A percentile compares a stretch with the other conserved stretches of the same genome.
phyloP scores from a whole-genome alignment of 257 asterid species.

The Nicotiana benthamiana region DNA sequence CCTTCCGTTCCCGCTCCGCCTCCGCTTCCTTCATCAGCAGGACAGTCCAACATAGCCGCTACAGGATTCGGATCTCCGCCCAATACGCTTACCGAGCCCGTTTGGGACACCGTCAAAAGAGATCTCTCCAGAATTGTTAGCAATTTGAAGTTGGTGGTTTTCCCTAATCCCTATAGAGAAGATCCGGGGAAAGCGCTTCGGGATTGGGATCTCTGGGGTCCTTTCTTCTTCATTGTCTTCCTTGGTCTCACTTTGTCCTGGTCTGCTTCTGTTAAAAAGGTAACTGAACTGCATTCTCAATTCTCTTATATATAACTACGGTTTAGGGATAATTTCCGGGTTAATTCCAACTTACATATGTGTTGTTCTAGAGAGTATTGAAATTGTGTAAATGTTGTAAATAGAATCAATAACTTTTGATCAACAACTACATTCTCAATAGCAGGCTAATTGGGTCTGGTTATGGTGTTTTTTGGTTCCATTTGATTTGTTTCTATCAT shows the following conservation, averaged over 20 bases:
- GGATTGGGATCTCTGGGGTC: constrained; percentile 99
- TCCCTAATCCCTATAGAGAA: constrained; percentile 86
- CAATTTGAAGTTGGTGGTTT: constrained; percentile 86
- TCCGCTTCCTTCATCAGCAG: constrained; percentile 28
- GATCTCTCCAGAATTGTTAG: constrained; percentile 84
- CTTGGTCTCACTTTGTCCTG: constrained; percentile 90
- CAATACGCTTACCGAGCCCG: constrained; percentile 86
- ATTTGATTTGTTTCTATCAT: no score
- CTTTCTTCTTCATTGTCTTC: constrained; percentile 92
- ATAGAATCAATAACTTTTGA: neutral
- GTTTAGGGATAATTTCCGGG: no score
- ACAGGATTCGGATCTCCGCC: constrained; percentile 67
- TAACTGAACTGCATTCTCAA: neutral
- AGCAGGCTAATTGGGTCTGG: no score
- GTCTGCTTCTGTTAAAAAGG: constrained; percentile 97
- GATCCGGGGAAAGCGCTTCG: constrained; percentile 96
- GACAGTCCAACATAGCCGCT: constrained; percentile 12
- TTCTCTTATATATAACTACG: no score
- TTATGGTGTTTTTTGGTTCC: no score
- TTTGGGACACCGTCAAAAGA: constrained; percentile 88
- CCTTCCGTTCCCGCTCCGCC: constrained; percentile 23
- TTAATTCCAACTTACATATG: neutral
- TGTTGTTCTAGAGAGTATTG: neutral
- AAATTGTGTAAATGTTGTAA: no score
- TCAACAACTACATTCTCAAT: no score